Percentiles rank a stretch among this genome's conserved stretches.
phyloP scores from a whole-genome alignment of 805 yeast species.

The Ogataea philodendri region DNA sequence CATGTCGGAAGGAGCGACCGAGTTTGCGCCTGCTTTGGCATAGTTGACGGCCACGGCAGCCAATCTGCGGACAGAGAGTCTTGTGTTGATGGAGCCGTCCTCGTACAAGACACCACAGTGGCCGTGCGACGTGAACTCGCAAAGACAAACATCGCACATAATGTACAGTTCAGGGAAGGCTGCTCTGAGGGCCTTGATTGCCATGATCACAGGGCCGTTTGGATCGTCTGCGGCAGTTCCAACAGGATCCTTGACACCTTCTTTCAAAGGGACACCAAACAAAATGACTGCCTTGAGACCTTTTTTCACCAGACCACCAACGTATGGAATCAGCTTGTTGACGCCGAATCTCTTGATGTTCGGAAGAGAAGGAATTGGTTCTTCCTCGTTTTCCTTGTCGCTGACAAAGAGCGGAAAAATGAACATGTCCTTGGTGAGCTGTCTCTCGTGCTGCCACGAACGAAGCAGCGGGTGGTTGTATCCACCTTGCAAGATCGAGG shows the following conservation, averaged over 20 bases:
- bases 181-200: slow-evolving; percentile 60
- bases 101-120: slow-evolving; percentile 91
- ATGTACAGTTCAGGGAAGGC: slow-evolving; percentile 81
- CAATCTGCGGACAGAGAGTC: slow-evolving; percentile 69
- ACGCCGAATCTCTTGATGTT: slow-evolving; percentile 86
- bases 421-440: slow-evolving; percentile 81
- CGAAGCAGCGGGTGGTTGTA: slow-evolving; percentile 87
- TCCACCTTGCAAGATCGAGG: slow-evolving; percentile 88
- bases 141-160: slow-evolving; percentile 92
- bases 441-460: slow-evolving; percentile 88
- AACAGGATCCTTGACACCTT: slow-evolving; percentile 69
- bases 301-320: slow-evolving; percentile 64
- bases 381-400: slow-evolving; percentile 78
- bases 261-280: slow-evolving; percentile 85
- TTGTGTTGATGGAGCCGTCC: slow-evolving; percentile 82
- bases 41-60: slow-evolving; percentile 95
- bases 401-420: slow-evolving; percentile 88
- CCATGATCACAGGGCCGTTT: slow-evolving; percentile 86
- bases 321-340: slow-evolving; percentile 71
- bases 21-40: slow-evolving; percentile 93
- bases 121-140: slow-evolving; percentile 97
- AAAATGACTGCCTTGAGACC: slow-evolving; percentile 85
- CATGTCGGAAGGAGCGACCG: slow-evolving; percentile 98
- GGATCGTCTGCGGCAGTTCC: slow-evolving; percentile 97
- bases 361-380: slow-evolving; percentile 73